Evolutionary conservation across 257 asterid species (phyloP).

Genomic region (Forsythia suspensa): DNA sequence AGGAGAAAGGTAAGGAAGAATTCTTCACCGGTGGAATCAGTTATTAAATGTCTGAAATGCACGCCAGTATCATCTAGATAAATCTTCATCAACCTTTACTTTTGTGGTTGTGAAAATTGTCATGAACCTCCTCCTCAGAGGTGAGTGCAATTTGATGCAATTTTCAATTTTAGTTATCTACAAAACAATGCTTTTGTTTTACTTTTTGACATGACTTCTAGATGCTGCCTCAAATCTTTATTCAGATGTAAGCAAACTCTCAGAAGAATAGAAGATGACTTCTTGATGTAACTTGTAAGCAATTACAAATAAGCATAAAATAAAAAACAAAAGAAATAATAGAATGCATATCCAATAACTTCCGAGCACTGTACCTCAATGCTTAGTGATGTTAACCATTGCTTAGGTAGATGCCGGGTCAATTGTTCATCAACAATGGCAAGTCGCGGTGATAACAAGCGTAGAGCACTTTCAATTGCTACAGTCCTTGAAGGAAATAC

Average conservation of each 20-base stretch:
- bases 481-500: conserved; percentile 88
- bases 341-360: conserved; percentile 16
- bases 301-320: conserved; percentile 7
- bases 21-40: neutral
- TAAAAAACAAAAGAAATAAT: conserved; percentile 6
- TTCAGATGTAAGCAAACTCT: neutral
- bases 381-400: conserved; percentile 81
- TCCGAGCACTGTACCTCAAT: conserved; percentile 54
- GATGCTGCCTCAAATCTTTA: neutral
- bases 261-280: neutral
- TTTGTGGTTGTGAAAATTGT: neutral
- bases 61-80: neutral
- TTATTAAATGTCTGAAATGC: neutral
- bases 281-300: conserved; percentile 1
- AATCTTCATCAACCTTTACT: neutral
- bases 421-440: conserved; percentile 91
- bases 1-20: neutral
- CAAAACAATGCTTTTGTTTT: neutral
- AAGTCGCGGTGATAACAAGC: conserved; percentile 79
- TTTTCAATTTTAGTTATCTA: neutral
- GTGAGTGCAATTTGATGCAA: neutral
- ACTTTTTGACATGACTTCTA: neutral
- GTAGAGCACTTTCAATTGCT: conserved; percentile 87
- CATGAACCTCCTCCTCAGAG: neutral
- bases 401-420: conserved; percentile 71